Conservation (phyloP, 192 early-diverging fungal genomes). For the Podila epigama region DNA sequence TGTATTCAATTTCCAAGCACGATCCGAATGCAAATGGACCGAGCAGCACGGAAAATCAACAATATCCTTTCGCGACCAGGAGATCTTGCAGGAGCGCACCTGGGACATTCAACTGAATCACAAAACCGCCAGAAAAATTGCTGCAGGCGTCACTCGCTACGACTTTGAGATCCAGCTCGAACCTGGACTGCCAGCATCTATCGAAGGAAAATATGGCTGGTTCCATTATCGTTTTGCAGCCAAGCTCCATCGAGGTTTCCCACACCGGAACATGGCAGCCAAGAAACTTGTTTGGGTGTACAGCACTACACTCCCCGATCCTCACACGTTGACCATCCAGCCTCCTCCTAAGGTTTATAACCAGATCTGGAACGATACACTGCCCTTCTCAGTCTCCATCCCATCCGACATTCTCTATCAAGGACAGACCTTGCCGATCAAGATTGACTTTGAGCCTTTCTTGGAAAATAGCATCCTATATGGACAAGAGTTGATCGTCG, state of each 20-base stretch:
- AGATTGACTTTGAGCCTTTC: slow-evolving; percentile 19
- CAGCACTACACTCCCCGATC: slow-evolving; percentile 7
- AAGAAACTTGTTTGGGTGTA: slow-evolving; percentile 40
- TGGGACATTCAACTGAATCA: slow-evolving; percentile 34
- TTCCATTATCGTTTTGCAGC: slow-evolving; percentile 45
- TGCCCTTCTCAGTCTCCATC: slow-evolving; percentile 17
- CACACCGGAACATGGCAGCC: slow-evolving; percentile 33
- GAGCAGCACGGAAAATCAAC: slow-evolving; percentile 17
- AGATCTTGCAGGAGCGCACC: slow-evolving; percentile 15
- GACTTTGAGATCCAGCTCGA: slow-evolving; percentile 29
- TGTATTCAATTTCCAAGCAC: slow-evolving; percentile 19
- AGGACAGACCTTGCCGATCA: slow-evolving; percentile 23
- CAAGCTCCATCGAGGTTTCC: slow-evolving; percentile 22
- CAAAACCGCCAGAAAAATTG: slow-evolving; percentile 22
- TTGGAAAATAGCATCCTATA: slow-evolving; percentile 2
- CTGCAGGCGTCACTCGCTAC: slow-evolving; percentile 30
- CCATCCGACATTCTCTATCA: slow-evolving; percentile 38
- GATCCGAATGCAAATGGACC: slow-evolving; percentile 32
- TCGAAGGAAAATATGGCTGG: slow-evolving; percentile 28
- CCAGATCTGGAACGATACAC: slow-evolving; percentile 19
- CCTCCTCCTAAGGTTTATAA: slow-evolving; percentile 27
- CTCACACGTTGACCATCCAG: neutral
- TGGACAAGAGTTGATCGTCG: slow-evolving; percentile 19
- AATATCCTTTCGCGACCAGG: slow-evolving; percentile 1
- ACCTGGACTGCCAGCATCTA: slow-evolving; percentile 14